Evolutionary conservation across 2,329 filamentous ascomycete genomes (phyloP).

Genomic region (Colletotrichum zoysiae): DNA sequence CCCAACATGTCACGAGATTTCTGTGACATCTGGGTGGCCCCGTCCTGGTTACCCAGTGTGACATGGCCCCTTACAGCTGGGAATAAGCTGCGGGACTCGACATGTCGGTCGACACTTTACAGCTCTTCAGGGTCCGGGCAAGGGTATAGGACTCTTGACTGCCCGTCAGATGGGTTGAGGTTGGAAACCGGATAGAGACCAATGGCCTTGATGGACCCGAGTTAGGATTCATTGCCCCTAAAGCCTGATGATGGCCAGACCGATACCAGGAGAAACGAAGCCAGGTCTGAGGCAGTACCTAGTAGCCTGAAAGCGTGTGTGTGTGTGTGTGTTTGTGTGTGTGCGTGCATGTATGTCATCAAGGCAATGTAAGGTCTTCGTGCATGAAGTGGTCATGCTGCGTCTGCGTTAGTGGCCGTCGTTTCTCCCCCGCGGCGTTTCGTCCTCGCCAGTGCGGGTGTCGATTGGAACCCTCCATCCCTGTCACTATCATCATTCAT

Average conservation of each 20-base stretch:
- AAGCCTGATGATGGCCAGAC: background rate
- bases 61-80: constrained; percentile 19
- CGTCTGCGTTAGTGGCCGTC: constrained; percentile 20
- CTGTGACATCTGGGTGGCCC: background rate
- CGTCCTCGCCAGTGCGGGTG: constrained; percentile 10
- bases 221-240: background rate
- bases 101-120: constrained; percentile 2
- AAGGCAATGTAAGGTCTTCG: constrained; percentile 33
- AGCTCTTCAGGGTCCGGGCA: background rate
- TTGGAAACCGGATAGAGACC: background rate
- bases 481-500: background rate
- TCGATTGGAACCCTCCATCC: constrained; percentile 12
- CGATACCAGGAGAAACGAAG: background rate
- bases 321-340: background rate
- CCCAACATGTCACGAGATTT: constrained; percentile 17
- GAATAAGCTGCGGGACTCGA: constrained; percentile 4
- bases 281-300: background rate
- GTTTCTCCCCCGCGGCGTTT: background rate
- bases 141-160: background rate
- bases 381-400: constrained; percentile 27
- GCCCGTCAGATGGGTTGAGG: background rate
- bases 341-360: background rate
- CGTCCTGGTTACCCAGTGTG: constrained; percentile 6
- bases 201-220: background rate
- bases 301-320: background rate